Evolutionary conservation across 495 filamentous ascomycete genomes (phyloP).

Genomic region (Umbilicaria muhlenbergii): DNA sequence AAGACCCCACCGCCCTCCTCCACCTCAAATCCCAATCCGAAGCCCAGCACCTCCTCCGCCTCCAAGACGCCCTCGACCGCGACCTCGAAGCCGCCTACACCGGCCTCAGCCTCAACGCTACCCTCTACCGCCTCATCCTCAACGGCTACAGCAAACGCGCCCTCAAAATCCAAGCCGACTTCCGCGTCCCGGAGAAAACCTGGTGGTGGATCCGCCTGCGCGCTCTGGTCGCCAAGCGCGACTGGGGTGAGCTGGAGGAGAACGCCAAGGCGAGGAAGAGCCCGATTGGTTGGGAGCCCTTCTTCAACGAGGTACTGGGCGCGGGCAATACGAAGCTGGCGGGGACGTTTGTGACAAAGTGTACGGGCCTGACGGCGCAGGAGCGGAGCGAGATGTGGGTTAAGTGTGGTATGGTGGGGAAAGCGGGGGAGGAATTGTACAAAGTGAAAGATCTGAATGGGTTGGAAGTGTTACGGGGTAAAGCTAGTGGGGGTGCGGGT

Average conservation of each 20-base stretch:
- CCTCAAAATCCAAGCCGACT: constrained; percentile 75
- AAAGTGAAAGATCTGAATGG: constrained; percentile 61
- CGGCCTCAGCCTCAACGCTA: constrained; percentile 79
- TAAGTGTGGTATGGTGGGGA: constrained; percentile 80
- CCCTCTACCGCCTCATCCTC: constrained; percentile 66
- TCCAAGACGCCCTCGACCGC: constrained; percentile 72
- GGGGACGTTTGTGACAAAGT: constrained; percentile 68
- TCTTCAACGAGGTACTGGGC: constrained; percentile 74
- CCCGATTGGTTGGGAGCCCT: constrained; percentile 98
- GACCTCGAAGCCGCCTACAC: constrained; percentile 56
- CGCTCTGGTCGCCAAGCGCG: constrained; percentile 72
- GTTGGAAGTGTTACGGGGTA: constrained; percentile 40
- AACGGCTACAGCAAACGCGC: constrained; percentile 64
- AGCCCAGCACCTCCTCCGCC: constrained; percentile 56
- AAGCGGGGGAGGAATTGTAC: constrained; percentile 85
- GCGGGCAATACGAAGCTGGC: constrained; percentile 87
- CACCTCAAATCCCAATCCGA: constrained; percentile 68
- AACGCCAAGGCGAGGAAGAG: constrained; percentile 54
- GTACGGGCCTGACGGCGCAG: constrained; percentile 41
- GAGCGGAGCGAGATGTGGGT: constrained; percentile 86
- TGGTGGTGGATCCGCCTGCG: constrained; percentile 84
- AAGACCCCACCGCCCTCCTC: constrained; percentile 49
- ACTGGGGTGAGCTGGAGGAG: constrained; percentile 88
- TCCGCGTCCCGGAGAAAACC: constrained; percentile 80
- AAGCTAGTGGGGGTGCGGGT: constrained; percentile 37